Conservation (phyloP, 2,329 filamentous ascomycete genomes). For the Bisporella sp. region DNA sequence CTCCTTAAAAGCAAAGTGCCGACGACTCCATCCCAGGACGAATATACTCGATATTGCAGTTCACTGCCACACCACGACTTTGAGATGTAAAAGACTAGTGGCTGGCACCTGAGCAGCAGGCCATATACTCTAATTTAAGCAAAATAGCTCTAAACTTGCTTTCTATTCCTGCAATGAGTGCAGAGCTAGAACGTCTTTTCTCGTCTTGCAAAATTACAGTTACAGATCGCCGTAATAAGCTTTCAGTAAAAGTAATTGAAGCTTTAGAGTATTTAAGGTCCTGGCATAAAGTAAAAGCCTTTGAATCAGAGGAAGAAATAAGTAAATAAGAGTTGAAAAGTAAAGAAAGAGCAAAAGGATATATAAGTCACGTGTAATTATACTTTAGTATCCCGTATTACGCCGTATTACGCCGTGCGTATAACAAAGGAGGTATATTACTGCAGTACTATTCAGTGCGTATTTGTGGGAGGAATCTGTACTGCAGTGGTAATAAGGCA, state of each 20-base stretch:
- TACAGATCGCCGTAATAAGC: not conserved
- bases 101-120: not conserved
- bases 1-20: not conserved
- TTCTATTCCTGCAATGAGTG: not conserved
- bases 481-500: not conserved
- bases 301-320: not conserved
- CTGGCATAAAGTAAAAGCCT: not conserved
- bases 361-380: not conserved
- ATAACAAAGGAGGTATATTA: too few relatives aligned
- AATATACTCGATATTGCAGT: not conserved
- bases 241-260: not conserved
- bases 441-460: not conserved
- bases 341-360: not conserved
- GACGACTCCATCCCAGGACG: not conserved
- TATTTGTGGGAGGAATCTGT: not conserved
- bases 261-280: not conserved
- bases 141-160: not conserved
- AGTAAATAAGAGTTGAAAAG: not conserved
- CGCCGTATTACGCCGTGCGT: not conserved
- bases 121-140: not conserved
- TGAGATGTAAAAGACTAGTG: not conserved
- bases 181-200: not conserved
- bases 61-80: not conserved
- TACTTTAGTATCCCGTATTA: not conserved
- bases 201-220: not conserved